phyloP scores from a whole-genome alignment of 768 basidiomycete genomes.

The Mycena amicta region DNA sequence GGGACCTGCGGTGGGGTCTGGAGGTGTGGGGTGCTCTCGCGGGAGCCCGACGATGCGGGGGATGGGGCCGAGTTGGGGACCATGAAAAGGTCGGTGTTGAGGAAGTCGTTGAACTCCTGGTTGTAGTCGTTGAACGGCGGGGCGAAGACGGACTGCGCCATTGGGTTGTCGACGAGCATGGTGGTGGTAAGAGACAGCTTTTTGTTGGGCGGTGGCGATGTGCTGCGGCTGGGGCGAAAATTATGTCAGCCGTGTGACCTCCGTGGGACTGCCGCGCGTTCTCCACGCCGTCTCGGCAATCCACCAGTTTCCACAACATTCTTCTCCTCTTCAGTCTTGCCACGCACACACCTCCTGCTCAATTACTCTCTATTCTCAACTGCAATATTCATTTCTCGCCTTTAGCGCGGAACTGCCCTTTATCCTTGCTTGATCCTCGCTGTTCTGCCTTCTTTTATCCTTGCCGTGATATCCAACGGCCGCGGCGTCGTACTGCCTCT shows the following conservation, averaged over 20 bases:
- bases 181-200: background rate
- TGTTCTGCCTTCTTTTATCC: too few relatives aligned
- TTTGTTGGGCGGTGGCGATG: background rate
- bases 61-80: constrained; percentile 27
- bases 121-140: constrained; percentile 23
- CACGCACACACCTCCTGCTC: background rate
- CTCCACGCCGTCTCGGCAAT: background rate
- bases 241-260: background rate
- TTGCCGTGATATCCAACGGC: too few relatives aligned
- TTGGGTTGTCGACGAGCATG: constrained; percentile 48
- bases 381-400: background rate
- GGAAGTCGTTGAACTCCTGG: constrained; percentile 60
- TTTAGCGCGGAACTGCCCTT: background rate
- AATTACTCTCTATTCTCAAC: background rate
- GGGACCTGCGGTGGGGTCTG: constrained; percentile 49
- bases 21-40: constrained; percentile 47
- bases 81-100: constrained; percentile 64
- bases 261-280: background rate
- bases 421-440: too few relatives aligned
- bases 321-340: background rate
- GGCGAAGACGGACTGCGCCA: constrained; percentile 28
- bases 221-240: background rate
- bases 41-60: constrained; percentile 36
- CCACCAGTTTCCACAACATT: background rate
- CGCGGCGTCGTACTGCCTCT: too few relatives aligned